Evolutionary conservation across 164 flowering plant species (phyloP), one percentile per base, ranked within the genome.

Genomic region (Litsea cubeba): DNA sequence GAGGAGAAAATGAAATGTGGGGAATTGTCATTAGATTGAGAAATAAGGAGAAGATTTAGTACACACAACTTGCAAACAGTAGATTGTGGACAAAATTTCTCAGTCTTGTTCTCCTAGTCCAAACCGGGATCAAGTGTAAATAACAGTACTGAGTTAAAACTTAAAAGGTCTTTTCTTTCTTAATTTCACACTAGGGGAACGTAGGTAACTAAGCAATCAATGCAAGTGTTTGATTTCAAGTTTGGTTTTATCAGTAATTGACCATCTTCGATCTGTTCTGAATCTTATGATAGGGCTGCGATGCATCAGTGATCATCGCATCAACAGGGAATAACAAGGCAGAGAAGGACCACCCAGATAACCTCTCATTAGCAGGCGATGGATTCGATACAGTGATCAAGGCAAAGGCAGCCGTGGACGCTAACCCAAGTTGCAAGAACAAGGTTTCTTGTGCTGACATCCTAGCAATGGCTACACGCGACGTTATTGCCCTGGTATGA

Each of bases 401-500:
- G 78, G 98, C 97, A 35, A 94, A 90, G 74, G 87, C 84, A 0
- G 97, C 94, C 0, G 85, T 92, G 3, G 97, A 94, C 62, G 77
- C 80, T 0, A 70, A 72, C 62, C 82, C 88, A 4, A 3, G 74
- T 1, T 92, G 98, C 86, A 78, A 35, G 28, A 89, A 90, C 75
- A 90, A 83, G 76, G 97, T 94, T 46, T 94, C 98, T 20, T 94
- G 98, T 70, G 97, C 98, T 49, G 98, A 93, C 73, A 91, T 93
- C 69, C 89, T 93, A 15, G 82, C 95, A 77, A 73, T 93, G 79
- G 97, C 98, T 6, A 84, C 93, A 23, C 81, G 97, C 50, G 97
- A 92, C 72, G 91, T 85, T 57, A 65, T 92, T 72, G 86, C 77
- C 5, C 71, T 85, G 87, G 94, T 89, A n/a, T 3, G 22, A 40